These are phyloP conservation scores for Phytophthora boehmeriae DNA, from an alignment of 352 stramenopile genomes.

Conservation along the genomic window DNA sequence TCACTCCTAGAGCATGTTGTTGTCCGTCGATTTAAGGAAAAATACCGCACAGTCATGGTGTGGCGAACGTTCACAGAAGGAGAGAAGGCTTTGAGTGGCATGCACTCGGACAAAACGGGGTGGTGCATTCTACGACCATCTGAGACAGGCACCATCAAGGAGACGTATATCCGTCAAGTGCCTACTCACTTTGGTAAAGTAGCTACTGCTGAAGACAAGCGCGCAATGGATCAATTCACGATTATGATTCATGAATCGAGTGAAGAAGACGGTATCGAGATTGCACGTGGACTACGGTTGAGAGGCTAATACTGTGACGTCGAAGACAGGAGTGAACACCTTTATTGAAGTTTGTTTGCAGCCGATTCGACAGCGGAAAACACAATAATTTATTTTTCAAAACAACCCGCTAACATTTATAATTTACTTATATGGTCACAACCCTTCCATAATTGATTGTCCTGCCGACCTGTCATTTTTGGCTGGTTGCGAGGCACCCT, in stretches of 20 bases:
- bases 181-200: conserved; percentile 6
- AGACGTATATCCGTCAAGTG: conserved; percentile 17
- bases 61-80: conserved; percentile 48
- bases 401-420: too few species aligned
- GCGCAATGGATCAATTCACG: conserved; percentile 8
- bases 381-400: too few species aligned
- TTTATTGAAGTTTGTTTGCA: too few species aligned
- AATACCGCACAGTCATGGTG: conserved; percentile 48
- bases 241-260: conserved; percentile 10
- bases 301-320: too few species aligned
- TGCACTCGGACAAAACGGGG: conserved; percentile 20
- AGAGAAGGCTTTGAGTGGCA: conserved; percentile 5
- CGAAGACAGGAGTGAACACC: too few species aligned
- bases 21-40: conserved; percentile 46
- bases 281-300: conserved; percentile 9
- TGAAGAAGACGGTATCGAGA: conserved; percentile 17
- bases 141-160: conserved; percentile 14
- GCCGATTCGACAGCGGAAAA: too few species aligned
- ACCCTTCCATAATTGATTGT: too few species aligned
- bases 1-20: conserved; percentile 19
- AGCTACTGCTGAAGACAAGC: background rate
- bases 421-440: too few species aligned
- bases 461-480: too few species aligned
- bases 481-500: too few species aligned
- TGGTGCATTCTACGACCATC: conserved; percentile 17